These are phyloP conservation scores for Arctium minus DNA, from an alignment of 129 eudicot species.

Conservation along the genomic window DNA sequence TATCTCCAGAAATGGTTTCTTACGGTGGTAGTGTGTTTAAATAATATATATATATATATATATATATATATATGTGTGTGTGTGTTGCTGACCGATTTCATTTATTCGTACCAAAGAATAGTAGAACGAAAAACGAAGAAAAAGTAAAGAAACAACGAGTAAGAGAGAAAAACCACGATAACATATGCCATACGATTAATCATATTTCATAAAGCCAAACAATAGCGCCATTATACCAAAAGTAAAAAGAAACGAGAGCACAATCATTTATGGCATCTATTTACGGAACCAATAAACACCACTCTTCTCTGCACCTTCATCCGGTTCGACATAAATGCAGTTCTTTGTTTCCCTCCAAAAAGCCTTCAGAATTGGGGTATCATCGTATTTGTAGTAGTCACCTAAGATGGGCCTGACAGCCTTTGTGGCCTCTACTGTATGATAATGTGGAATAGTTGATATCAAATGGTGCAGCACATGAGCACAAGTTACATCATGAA, in stretches of 20 bases:
- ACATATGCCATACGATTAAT: not conserved
- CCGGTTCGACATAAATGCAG: conserved; percentile 27
- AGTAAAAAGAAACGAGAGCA: not conserved
- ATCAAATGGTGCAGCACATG: conserved; percentile 36
- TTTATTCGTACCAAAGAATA: not conserved
- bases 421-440: conserved; percentile 28
- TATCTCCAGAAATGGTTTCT: not conserved
- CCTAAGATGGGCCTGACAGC: conserved; percentile 34
- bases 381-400: conserved; percentile 29
- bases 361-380: conserved; percentile 24
- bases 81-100: not conserved
- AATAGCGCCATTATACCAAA: not conserved
- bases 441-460: conserved; percentile 41
- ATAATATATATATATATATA: too few relatives aligned
- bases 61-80: not conserved
- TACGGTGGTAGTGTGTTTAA: not conserved
- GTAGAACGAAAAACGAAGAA: not conserved
- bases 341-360: conserved; percentile 28
- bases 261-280: not conserved
- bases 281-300: conserved; percentile 37
- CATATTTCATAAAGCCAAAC: not conserved
- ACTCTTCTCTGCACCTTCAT: conserved; percentile 23
- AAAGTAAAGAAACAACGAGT: not conserved
- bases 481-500: conserved; percentile 13
- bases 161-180: not conserved